These are phyloP conservation scores for Agaricus sinodeliciosus DNA, from an alignment of 768 basidiomycete genomes.

Conservation along the genomic window DNA sequence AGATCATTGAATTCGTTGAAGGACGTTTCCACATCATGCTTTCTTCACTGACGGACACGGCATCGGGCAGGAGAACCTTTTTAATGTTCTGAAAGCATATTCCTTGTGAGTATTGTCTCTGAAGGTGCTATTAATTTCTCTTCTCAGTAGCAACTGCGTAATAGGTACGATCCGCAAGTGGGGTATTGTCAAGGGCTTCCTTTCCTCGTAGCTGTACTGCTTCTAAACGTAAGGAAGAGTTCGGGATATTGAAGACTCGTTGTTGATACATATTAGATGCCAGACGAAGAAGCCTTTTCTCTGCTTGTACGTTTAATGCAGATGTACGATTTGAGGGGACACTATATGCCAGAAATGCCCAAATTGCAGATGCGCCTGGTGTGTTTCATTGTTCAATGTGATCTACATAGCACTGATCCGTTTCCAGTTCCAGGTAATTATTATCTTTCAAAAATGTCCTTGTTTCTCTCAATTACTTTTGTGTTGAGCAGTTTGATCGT, in stretches of 20 bases:
- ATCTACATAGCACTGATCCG: constrained; percentile 13
- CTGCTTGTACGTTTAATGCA: constrained; percentile 93
- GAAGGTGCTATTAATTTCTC: neutral
- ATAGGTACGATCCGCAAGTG: constrained; percentile 83
- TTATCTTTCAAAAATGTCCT: constrained; percentile 6
- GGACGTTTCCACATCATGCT: constrained; percentile 95
- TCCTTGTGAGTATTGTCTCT: constrained; percentile 56
- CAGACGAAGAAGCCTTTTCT: constrained; percentile 98
- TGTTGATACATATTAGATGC: constrained; percentile 63
- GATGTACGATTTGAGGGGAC: constrained; percentile 91
- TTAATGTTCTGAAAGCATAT: constrained; percentile 97
- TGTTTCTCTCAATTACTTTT: neutral
- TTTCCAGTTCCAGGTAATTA: constrained; percentile 52
- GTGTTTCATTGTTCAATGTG: constrained; percentile 24
- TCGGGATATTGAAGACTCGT: neutral
- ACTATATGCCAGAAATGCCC: constrained; percentile 99
- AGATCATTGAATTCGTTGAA: constrained; percentile 19
- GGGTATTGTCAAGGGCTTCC: constrained; percentile 98
- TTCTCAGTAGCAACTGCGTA: neutral
- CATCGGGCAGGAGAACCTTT: constrained; percentile 93
- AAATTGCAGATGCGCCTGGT: constrained; percentile 89
- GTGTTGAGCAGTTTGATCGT: constrained; percentile 72
- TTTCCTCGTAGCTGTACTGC: constrained; percentile 89
- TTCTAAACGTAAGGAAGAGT: constrained; percentile 68
- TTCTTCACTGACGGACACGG: constrained; percentile 95